These are phyloP conservation scores for Plectosphaerella plurivora DNA, from an alignment of 2,329 filamentous ascomycete species.

Conservation along the genomic window DNA sequence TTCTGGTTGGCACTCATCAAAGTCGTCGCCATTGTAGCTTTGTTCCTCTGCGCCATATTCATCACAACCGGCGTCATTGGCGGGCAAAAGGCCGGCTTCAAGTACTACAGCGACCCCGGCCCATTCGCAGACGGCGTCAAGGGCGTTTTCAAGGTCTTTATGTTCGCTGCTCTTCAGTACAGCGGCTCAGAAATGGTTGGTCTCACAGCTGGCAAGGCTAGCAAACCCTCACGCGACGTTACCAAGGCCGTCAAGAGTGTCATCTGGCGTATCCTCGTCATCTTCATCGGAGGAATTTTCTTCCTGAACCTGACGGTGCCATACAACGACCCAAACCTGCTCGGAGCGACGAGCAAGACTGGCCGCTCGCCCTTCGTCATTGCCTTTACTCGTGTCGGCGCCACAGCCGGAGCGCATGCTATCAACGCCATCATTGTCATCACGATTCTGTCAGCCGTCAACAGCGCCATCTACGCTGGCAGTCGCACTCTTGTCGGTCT, in stretches of 20 bases:
- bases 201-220: too few relatives aligned
- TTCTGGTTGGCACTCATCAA: constrained; percentile 55
- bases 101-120: constrained; percentile 13
- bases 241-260: constrained; percentile 17
- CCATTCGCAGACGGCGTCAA: constrained; percentile 14
- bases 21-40: constrained; percentile 49
- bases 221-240: constrained; percentile 40
- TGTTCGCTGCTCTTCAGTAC: too few relatives aligned
- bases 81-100: constrained; percentile 15
- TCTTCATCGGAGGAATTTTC: constrained; percentile 40
- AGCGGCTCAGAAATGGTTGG: too few relatives aligned
- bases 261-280: constrained; percentile 20
- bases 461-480: constrained; percentile 50
- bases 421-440: constrained; percentile 52
- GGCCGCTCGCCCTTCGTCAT: constrained; percentile 47
- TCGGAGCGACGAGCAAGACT: constrained; percentile 40
- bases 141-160: constrained; percentile 15
- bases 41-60: constrained; percentile 33
- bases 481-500: constrained; percentile 51
- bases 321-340: constrained; percentile 43
- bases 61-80: constrained; percentile 17
- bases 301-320: constrained; percentile 50
- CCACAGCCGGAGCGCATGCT: constrained; percentile 45
- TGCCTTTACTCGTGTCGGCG: constrained; percentile 46
- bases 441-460: constrained; percentile 45